Percentiles rank a stretch among this genome's conserved stretches.
These are phyloP conservation scores for Elongisporangium undulatum DNA, from an alignment of 352 stramenopile genomes.

Conservation along the genomic window DNA sequence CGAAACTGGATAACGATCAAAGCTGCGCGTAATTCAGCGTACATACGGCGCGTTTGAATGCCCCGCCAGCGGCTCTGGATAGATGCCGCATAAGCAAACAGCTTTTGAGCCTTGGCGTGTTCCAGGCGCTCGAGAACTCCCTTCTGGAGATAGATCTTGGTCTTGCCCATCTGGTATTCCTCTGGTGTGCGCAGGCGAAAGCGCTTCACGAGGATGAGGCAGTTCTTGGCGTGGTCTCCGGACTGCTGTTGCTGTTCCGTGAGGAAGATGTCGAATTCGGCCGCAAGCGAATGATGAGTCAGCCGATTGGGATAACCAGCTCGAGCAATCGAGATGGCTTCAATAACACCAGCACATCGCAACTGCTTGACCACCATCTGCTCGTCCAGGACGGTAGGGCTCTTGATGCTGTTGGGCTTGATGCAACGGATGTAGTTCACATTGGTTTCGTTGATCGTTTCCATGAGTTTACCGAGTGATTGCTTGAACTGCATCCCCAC, in stretches of 20 bases:
- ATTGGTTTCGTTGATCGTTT: slow-evolving; percentile 67
- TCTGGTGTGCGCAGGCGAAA: slow-evolving; percentile 57
- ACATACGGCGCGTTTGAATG: slow-evolving; percentile 27
- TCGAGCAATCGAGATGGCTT: slow-evolving; percentile 73
- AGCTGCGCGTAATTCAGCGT: slow-evolving; percentile 25
- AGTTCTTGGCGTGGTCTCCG: slow-evolving; percentile 27
- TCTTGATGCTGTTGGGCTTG: slow-evolving; percentile 81
- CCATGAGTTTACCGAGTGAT: slow-evolving; percentile 65
- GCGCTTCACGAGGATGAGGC: slow-evolving; percentile 44
- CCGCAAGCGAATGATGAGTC: slow-evolving; percentile 68
- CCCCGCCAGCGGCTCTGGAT: slow-evolving; percentile 69
- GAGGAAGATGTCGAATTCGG: slow-evolving; percentile 69
- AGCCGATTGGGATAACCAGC: slow-evolving; percentile 75
- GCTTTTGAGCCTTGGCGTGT: slow-evolving; percentile 51
- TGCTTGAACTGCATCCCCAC: slow-evolving; percentile 82
- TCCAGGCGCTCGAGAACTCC: slow-evolving; percentile 74
- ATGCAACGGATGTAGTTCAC: slow-evolving; percentile 84
- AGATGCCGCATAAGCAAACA: slow-evolving; percentile 52
- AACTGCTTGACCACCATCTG: slow-evolving; percentile 79
- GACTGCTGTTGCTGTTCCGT: slow-evolving; percentile 25
- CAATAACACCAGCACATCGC: slow-evolving; percentile 76
- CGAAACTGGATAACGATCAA: slow-evolving; percentile 45
- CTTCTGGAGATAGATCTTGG: slow-evolving; percentile 86
- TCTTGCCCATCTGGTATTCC: slow-evolving; percentile 79
- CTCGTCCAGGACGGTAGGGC: slow-evolving; percentile 47